phyloP scores from a whole-genome alignment of 495 filamentous ascomycete genomes.

The Penicillium mononematosum region DNA sequence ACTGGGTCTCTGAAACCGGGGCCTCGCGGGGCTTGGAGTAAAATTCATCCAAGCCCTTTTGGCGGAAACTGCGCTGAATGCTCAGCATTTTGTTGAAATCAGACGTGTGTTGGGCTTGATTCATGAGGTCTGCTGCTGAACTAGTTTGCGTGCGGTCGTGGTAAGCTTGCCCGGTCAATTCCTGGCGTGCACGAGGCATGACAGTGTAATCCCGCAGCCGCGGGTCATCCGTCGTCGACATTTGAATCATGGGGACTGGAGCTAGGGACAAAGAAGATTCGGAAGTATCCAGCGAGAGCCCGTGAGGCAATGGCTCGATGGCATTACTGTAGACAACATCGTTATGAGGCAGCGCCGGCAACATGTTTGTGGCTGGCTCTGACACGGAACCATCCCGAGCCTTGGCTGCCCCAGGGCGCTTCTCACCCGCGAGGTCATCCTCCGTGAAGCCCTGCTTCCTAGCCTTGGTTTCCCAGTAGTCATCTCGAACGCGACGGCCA shows the following conservation, averaged over 20 bases:
- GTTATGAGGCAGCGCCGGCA: constrained; percentile 59
- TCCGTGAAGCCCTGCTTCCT: constrained; percentile 98
- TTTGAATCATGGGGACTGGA: constrained; percentile 82
- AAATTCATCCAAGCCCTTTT: constrained; percentile 70
- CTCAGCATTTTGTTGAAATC: constrained; percentile 85
- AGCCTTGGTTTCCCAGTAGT: constrained; percentile 98
- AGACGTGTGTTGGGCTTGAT: constrained; percentile 82
- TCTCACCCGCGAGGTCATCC: constrained; percentile 93
- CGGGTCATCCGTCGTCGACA: constrained; percentile 72
- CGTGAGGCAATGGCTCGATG: constrained; percentile 63
- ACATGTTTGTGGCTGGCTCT: constrained; percentile 45
- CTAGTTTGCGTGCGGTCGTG: constrained; percentile 81
- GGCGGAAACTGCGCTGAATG: constrained; percentile 69
- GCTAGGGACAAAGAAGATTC: constrained; percentile 58
- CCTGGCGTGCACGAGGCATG: constrained; percentile 83
- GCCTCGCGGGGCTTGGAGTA: constrained; percentile 78
- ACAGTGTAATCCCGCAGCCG: constrained; percentile 77
- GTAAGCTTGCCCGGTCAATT: constrained; percentile 84
- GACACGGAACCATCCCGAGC: constrained; percentile 66
- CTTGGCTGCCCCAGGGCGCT: constrained; percentile 88
- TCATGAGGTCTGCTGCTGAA: constrained; percentile 77
- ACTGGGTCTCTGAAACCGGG: constrained; percentile 53
- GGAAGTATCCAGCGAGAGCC: constrained; percentile 65
- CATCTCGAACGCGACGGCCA: constrained; percentile 88
- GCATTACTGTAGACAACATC: constrained; percentile 82